phyloP scores from a whole-genome alignment of 2,329 filamentous ascomycete genomes.

The Salinomyces thailandicus region DNA sequence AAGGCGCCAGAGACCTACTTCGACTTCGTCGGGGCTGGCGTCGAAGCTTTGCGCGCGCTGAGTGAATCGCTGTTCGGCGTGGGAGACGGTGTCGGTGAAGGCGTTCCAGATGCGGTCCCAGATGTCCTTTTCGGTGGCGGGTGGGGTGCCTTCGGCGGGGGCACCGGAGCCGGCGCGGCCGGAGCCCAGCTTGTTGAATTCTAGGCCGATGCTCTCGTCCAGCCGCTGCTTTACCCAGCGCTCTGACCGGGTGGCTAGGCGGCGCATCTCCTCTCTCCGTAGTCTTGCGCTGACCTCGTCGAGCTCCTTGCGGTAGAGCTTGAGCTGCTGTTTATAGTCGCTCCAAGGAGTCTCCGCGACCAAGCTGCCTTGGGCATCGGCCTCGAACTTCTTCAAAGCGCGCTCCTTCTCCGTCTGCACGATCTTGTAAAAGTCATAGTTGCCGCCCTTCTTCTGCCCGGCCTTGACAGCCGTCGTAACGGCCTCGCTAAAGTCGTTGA shows the following conservation, averaged over 20 bases:
- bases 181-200: conserved; percentile 92
- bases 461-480: conserved; percentile 79
- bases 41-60: conserved; percentile 89
- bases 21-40: conserved; percentile 80
- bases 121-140: conserved; percentile 66
- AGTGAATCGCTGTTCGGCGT: conserved; percentile 76
- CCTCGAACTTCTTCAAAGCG: conserved; percentile 63
- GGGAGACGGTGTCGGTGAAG: conserved; percentile 70
- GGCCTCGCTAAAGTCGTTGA: conserved; percentile 73
- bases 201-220: conserved; percentile 75
- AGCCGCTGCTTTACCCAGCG: conserved; percentile 86
- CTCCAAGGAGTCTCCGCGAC: conserved; percentile 82
- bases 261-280: conserved; percentile 90
- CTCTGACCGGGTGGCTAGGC: conserved; percentile 81
- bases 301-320: conserved; percentile 78
- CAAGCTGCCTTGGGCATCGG: conserved; percentile 60
- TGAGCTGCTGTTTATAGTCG: conserved; percentile 69
- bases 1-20: conserved; percentile 83
- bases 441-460: conserved; percentile 81
- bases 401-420: conserved; percentile 72
- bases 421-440: conserved; percentile 92
- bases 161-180: conserved; percentile 74
- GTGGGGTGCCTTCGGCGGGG: conserved; percentile 65
- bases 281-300: conserved; percentile 77
- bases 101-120: conserved; percentile 93